Base-by-base conservation (phyloP, 2,329 filamentous ascomycete species). In the Madurella fahalii region DNA sequence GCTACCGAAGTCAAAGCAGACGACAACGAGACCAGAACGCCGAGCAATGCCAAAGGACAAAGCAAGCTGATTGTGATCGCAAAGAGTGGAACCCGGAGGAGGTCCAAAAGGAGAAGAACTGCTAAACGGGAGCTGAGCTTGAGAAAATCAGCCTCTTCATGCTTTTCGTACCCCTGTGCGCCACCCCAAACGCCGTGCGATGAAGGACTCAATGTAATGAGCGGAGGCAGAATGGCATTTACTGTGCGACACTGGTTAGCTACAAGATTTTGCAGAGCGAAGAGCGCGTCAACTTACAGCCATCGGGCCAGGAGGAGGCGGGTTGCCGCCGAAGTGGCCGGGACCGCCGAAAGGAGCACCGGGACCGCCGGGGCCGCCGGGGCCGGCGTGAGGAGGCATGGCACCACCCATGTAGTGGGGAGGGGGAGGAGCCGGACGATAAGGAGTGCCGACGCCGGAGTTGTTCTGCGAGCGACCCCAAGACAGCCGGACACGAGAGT, bases 381-480 rank as follows among this genome's bases (percentile, higher is more conserved):
- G 74, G 47, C 67, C 72, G 51, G 57, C 64, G 40, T 64, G 61
- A 40, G 73, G 73, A 37, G 64, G 58, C 71, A 76, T 74, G 42
- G 62, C 67, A n/a, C 61, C 65, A 54, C 73, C 72, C 69, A 78
- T 77, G 71, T 80, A 81, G 68, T 81, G 78, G 56, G 78, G 78
- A 41, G 78, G 78, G 45, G 78, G 78, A 53, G 94, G 94, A 48
- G 94, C 94, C 59, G 94, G 94, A 61, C 94, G 89, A 77, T 99
- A 97, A 56, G 94, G 94, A 64, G 94, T 97, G 63, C 94, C 94
- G 57, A 95, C 94, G 54, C 94, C 94, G 59, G 93, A 97, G 81
- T 99, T 99, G 84, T 97, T 99, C 81, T 99, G 94, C 52, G 89
- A 95, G 61, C 94, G 89, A 61, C 94, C 94, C 94, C 94, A 99